Conservation (phyloP, 768 basidiomycete genomes). For the Sarcodon aspratus region DNA sequence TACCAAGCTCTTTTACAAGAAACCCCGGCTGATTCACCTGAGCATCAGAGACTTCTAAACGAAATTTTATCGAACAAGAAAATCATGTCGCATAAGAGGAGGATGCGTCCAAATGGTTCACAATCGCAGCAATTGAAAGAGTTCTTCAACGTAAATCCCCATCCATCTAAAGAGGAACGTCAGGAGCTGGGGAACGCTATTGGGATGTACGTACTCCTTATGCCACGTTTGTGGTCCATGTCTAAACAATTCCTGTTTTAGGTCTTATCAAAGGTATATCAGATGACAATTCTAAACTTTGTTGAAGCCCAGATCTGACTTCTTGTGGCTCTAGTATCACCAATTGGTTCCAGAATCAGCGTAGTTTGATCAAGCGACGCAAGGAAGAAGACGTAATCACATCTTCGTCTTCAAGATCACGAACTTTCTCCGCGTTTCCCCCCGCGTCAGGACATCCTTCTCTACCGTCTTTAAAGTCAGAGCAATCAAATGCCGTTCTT, state of each 20-base stretch:
- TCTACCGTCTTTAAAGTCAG: conserved; percentile 17
- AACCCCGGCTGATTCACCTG: not conserved
- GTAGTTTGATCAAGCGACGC: conserved; percentile 64
- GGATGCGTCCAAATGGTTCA: conserved; percentile 48
- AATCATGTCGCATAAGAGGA: conserved; percentile 44
- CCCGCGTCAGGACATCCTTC: conserved; percentile 31
- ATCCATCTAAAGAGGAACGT: conserved; percentile 58
- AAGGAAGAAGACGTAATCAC: conserved; percentile 41
- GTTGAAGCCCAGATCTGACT: conserved; percentile 53
- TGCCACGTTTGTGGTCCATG: conserved; percentile 5
- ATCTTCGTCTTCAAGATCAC: conserved; percentile 16
- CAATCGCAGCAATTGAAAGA: conserved; percentile 64
- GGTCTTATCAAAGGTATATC: not conserved
- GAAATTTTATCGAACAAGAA: conserved; percentile 23
- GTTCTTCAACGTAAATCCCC: conserved; percentile 50
- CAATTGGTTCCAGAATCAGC: conserved; percentile 85
- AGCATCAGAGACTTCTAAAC: conserved; percentile 33
- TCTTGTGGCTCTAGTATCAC: conserved; percentile 36
- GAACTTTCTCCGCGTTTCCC: conserved; percentile 17
- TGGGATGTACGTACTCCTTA: conserved; percentile 51
- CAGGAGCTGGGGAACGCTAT: conserved; percentile 55
- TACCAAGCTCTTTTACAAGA: too few species aligned
- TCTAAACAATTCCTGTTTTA: conserved; percentile 5
- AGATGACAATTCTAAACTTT: conserved; percentile 13
- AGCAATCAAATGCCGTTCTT: conserved; percentile 20